Conservation (phyloP, 768 basidiomycete species). For the Gymnopilus dilepis region DNA sequence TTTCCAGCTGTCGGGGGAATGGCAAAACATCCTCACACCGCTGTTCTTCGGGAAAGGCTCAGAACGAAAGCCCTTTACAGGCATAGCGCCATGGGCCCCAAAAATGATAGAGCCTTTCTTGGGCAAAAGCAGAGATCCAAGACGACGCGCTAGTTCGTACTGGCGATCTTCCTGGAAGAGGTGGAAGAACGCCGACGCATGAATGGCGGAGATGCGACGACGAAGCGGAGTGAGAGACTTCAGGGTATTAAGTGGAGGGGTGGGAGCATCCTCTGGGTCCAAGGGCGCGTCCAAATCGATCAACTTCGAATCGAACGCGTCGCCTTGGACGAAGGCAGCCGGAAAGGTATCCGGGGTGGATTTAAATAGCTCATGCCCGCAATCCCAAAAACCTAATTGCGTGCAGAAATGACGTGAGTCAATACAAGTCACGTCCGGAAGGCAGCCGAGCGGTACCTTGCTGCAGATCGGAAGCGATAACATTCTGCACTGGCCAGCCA, state of each 20-base stretch:
- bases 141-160: conserved; percentile 31
- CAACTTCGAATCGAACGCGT: conserved; percentile 53
- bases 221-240: conserved; percentile 35
- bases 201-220: conserved; percentile 54
- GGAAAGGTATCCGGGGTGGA: conserved; percentile 58
- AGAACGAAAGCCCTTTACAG: conserved; percentile 34
- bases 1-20: conserved; percentile 42
- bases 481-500: conserved; percentile 44
- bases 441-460: conserved; percentile 28
- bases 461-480: conserved; percentile 45
- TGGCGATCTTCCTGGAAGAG: conserved; percentile 41
- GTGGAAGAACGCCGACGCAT: conserved; percentile 42
- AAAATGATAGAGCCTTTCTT: conserved; percentile 40
- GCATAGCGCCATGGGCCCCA: conserved; percentile 41
- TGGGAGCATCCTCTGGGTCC: conserved; percentile 3
- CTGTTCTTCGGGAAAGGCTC: neutral
- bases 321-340: conserved; percentile 58
- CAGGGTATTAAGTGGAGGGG: conserved; percentile 14
- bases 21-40: conserved; percentile 39
- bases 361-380: conserved; percentile 66
- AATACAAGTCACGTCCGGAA: neutral
- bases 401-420: neutral
- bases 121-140: conserved; percentile 39
- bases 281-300: conserved; percentile 33
- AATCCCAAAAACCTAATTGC: conserved; percentile 59